Base-by-base conservation (phyloP, 495 filamentous ascomycete genomes). In the Penicillium angulare region DNA sequence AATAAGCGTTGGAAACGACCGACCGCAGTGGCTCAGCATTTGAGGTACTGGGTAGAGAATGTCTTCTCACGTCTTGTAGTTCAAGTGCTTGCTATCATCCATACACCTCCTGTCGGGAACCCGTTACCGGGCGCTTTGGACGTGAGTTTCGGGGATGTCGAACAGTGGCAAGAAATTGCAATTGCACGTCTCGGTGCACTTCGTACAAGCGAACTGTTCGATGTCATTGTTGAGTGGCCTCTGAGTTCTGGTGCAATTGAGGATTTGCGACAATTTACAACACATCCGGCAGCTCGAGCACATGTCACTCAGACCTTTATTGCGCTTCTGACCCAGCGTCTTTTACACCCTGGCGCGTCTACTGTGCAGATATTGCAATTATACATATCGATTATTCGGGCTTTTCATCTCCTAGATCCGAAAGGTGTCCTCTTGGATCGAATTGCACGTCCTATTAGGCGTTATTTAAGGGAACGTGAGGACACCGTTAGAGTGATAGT, bases 301-400 rank as follows among this genome's bases (percentile, higher is more conserved):
- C 69, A 83, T 64, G 76, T 97, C 5, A 92, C 89, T 3, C 79
- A 78, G 7, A 78, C 76, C 6, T 97, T 97, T 63, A 79, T 84
- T 9, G 64, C 75, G 3, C 82, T 78, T 3, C 64, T 97, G 9
- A 80, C 83, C 43, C 76, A 75, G n/a, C 81, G 89, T 7, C 68
- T 99, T 4, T 73, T 99, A 3, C 90, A 97, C 60, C 86, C 93
- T 0, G 95, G 90, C 4, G 84, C 89, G 29, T 91, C 90, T 32
- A 99, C 93, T 0, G 80, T 89, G 2, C 83, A 95, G 52, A 96
- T 99, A 17, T 69, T 99, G 23, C 86, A 86, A 47, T 79, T 90
- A 5, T 99, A 99, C 65, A 95, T 97, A 43, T 86, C 86, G 13
- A 86, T 97, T 53, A 97, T 99, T 48, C 84, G 88, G 38, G 86